Evolutionary conservation across 768 basidiomycete genomes (phyloP).

Genomic region (Candolleomyces aberdarensis): DNA sequence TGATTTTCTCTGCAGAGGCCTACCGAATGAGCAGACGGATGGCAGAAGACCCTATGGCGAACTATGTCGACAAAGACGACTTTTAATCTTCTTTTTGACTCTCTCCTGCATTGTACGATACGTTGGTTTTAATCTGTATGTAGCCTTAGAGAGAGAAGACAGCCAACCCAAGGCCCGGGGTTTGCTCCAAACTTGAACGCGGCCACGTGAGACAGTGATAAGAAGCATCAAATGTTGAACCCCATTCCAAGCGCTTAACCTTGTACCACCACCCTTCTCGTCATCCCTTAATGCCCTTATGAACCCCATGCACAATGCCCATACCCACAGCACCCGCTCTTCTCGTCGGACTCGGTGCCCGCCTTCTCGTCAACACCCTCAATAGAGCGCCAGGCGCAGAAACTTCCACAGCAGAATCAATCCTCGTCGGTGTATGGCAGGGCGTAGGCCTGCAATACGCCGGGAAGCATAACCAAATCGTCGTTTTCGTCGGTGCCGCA

Average conservation of each 20-base stretch:
- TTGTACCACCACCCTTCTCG: conserved; percentile 4
- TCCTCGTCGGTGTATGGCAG: conserved; percentile 73
- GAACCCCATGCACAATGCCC: conserved; percentile 28
- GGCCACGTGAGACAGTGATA: neutral
- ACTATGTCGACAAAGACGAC: conserved; percentile 68
- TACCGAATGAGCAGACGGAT: conserved; percentile 78
- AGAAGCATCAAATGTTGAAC: neutral
- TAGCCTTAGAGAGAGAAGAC: no score
- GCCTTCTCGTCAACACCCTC: conserved; percentile 62
- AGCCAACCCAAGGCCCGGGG: no score
- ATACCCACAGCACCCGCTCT: conserved; percentile 60
- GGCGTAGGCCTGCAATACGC: conserved; percentile 72
- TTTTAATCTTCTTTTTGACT: conserved; percentile 4
- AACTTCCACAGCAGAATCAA: conserved; percentile 51
- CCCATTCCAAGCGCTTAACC: neutral
- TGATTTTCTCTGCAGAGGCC: conserved; percentile 59
- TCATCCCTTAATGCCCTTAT: conserved; percentile 16
- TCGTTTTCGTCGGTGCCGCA: conserved; percentile 52
- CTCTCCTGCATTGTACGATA: neutral
- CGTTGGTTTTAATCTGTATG: no score
- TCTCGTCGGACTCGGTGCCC: conserved; percentile 71
- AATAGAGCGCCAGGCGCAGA: conserved; percentile 33
- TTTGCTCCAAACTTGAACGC: neutral
- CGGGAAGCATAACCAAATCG: conserved; percentile 51
- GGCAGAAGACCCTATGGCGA: conserved; percentile 90